Base-by-base conservation (phyloP, 192 early-diverging fungal species). In the Mortierella antarctica region DNA sequence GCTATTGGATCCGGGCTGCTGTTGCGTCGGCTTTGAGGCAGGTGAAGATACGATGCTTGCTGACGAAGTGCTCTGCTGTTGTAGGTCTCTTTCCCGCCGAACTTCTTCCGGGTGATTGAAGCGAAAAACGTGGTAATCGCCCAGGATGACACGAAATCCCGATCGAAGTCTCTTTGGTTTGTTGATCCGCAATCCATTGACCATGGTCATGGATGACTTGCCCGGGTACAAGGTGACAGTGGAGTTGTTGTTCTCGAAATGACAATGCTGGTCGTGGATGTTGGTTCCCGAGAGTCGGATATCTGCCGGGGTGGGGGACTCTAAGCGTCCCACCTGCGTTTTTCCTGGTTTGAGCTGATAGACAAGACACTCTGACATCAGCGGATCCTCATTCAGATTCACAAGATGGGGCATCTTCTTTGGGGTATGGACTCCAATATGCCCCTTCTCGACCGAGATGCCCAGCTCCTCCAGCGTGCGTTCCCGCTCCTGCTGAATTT, bases 341-440 rank as follows among this genome's bases (percentile, higher is more conserved):
- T 73, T 79, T 0, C 96, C 96, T 7, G 88, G 86, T 49, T 92
- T 92, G 55, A 97, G 84, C 60, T 92, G 92, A 77, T 96, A 96
- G 23, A 97, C 88, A 8, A 97, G 84, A 61, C 95, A 96, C 71
- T 97, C 95, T 17, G 92, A 92, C 92, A 94, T 92, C n/a, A 93
- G 86, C 45, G 95, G 93, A 77, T 97, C 93, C 69, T 96, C 95
- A 73, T 93, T 95, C 20, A 95, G 87, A 74, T 96, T 97, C 55
- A 97, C 89, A 55, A 97, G 82, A 83, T 97, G 95, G 39, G 96
- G 95, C 42, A 91, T 86, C 57, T 91, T 91, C 60, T 92, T 91
- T 1, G 96, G 94, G 6, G 91, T 90, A 64, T 90, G 89, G 3
- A 96, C 83, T 7, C 95, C 95, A 31, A 94, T 87, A 31, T 87